Conservation (phyloP, 2,329 filamentous ascomycete genomes). For the Aspergillus tubingensis region DNA sequence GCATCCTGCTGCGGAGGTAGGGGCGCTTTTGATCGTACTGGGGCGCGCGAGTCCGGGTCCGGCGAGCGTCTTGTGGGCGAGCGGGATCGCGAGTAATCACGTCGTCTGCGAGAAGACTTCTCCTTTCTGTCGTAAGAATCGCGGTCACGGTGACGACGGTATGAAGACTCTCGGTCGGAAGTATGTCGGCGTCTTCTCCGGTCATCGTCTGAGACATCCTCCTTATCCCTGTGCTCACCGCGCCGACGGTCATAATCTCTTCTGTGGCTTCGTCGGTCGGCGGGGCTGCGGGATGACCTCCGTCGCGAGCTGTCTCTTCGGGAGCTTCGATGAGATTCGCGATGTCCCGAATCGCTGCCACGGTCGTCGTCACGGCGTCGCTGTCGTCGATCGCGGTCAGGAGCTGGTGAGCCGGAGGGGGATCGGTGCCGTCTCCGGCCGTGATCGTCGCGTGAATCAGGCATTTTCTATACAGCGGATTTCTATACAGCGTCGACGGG, state of each 20-base stretch:
- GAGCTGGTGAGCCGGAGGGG: constrained; percentile 23
- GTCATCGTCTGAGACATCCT: constrained; percentile 28
- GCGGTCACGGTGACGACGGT: constrained; percentile 30
- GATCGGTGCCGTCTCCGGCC: constrained; percentile 27
- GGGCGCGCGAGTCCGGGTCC: constrained; percentile 28
- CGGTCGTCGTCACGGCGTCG: constrained; percentile 24
- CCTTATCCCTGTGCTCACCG: constrained; percentile 28
- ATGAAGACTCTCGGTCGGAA: constrained; percentile 29
- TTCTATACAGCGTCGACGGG: not conserved
- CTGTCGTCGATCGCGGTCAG: constrained; percentile 25
- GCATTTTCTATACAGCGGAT: constrained; percentile 24
- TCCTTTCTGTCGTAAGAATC: constrained; percentile 22
- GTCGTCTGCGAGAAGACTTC: constrained; percentile 25
- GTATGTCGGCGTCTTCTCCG: constrained; percentile 30
- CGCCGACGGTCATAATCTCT: constrained; percentile 25
- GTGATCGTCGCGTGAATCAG: constrained; percentile 22
- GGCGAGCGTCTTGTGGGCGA: constrained; percentile 30
- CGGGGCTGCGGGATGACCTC: constrained; percentile 31
- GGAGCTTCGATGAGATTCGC: constrained; percentile 31
- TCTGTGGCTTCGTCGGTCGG: constrained; percentile 21
- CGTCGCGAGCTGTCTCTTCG: constrained; percentile 27
- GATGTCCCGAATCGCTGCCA: constrained; percentile 28
- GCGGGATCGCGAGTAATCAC: constrained; percentile 30
- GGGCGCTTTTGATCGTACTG: constrained; percentile 40
- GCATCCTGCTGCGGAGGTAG: constrained; percentile 51